These are phyloP conservation scores for Barnettozyma sucrosica DNA, from an alignment of 805 yeast species.

Conservation along the genomic window DNA sequence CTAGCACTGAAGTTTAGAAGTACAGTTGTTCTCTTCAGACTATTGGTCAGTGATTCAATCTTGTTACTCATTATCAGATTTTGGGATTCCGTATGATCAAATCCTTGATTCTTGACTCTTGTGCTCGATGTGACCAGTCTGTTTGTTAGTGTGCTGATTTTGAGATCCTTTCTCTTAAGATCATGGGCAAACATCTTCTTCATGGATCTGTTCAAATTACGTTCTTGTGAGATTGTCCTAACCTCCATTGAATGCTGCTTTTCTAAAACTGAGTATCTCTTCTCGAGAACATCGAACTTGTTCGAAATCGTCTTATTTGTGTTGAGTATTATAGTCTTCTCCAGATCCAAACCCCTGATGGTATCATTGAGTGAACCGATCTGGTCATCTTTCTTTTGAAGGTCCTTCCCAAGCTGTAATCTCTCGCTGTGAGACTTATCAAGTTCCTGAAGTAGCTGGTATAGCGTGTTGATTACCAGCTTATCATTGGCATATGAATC, in stretches of 20 bases:
- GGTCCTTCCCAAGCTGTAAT: neutral
- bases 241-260: neutral
- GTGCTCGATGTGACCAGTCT: constrained; percentile 9
- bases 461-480: constrained; percentile 11
- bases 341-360: neutral
- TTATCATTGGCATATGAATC: constrained; percentile 10
- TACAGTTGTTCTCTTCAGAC: constrained; percentile 18
- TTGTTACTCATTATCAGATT: neutral
- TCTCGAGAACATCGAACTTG: constrained; percentile 3
- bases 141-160: constrained; percentile 19
- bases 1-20: constrained; percentile 5
- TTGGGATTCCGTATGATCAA: constrained; percentile 2
- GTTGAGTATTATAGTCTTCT: neutral
- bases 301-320: constrained; percentile 5
- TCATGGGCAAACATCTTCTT: constrained; percentile 19
- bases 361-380: neutral
- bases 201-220: constrained; percentile 10
- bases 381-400: constrained; percentile 4
- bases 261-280: neutral
- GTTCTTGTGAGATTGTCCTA: constrained; percentile 2
- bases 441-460: constrained; percentile 10
- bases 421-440: constrained; percentile 12
- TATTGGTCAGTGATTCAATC: constrained; percentile 14
- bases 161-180: constrained; percentile 14
- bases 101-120: constrained; percentile 8